Base-by-base conservation (phyloP, 345 rosid species). In the Psidium guajava region DNA sequence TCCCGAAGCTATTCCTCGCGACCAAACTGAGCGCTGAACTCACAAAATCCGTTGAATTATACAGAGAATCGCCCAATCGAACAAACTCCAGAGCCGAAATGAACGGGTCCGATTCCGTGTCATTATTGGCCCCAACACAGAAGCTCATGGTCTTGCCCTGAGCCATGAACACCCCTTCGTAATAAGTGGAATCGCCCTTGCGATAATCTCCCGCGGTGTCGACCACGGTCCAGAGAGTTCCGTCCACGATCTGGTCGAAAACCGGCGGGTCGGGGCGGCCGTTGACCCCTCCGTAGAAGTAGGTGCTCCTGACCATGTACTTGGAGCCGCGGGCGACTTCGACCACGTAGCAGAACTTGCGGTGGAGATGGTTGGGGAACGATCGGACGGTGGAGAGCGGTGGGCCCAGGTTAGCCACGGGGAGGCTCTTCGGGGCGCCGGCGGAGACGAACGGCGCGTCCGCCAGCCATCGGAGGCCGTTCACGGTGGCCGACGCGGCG, bases 231-330 rank as follows among this genome's bases (percentile, higher is more conserved):
- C 99, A 95, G 1, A 91, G 52, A 6, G 98, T 95, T 5, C 99
- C 99, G 86, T 97, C 99, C 81, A 97, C 93, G 44, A 95, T 94
- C 92, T 97, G 98, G 87, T 97, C 98, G 56, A 97, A 97, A 8
- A 95, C 96, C 51, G 99, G 98, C 58, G 98, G 98, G 22, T 85
- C 85, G 64, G 25, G 87, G 15, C 77, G 82, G 16, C 95, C 95
- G 92, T 94, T 95, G 86, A 94, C 89, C 84, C 94, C 96, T 11
- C 99, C 98, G 87, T 97, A 97, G 90, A 87, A 95, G 89, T 94
- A 97, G 14, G 96, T 93, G 4, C 96, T 90, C 86, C 98, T 86
- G 87, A 96, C 89, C 90, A 94, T 86, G 90, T 96, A 96, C 81
- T 89, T 92, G 55, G 92, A 90, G 47, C 92, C 93, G 1, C 96